Evolutionary conservation across 1,139 yeast genomes (phyloP), one percentile per base, ranked within the genome.

Genomic region (Zygosaccharomyces pseudobailii): DNA sequence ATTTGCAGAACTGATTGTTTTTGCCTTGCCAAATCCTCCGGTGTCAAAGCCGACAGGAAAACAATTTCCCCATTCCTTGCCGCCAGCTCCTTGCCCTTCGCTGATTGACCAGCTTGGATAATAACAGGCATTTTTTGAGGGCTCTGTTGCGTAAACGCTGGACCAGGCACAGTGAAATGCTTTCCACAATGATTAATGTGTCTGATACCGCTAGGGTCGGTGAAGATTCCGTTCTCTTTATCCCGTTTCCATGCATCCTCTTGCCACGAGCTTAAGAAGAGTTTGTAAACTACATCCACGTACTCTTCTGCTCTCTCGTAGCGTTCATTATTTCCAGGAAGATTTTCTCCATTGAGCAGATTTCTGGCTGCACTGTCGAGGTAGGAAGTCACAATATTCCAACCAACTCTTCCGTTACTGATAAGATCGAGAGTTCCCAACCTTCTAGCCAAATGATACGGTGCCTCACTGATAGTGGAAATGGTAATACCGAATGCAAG

Each of bases 21-120:
- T 5, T 58, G 54, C 9, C 40, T 46, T 2, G 38, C 54, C 6
- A 61, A 38, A 13, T 45, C 46, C 31, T 52, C 54, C n/a, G 66
- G 59, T 17, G 65, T 61, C 17, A 52, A 41, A 34, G 61, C 61
- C 13, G 69, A 65, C 22, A 73, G 59, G 56, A 74, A 74, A 25
- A 73, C 72, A 8, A 68, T 64, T 53, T 74, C 78, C 6, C 74
- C 78, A 55, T 72, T 70, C 52, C 69, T 69, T 21, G 79, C 78
- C 33, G 76, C 78, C 53, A 71, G 66, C 4, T 68, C 68, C 43
- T 64, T 65, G 27, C 79, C 79, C 32, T 69, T 69, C 33, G 68
- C 62, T 3, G 78, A 73, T 10, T 76, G 67, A 30, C 79, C 79
- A 1, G 79, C 79, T 56, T 74, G 79, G 40, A 74, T 65, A 44